Evolutionary conservation across 1,284 basidiomycete species (phyloP), one percentile per base, ranked within the genome.

Genomic region (Peniophora sp.): DNA sequence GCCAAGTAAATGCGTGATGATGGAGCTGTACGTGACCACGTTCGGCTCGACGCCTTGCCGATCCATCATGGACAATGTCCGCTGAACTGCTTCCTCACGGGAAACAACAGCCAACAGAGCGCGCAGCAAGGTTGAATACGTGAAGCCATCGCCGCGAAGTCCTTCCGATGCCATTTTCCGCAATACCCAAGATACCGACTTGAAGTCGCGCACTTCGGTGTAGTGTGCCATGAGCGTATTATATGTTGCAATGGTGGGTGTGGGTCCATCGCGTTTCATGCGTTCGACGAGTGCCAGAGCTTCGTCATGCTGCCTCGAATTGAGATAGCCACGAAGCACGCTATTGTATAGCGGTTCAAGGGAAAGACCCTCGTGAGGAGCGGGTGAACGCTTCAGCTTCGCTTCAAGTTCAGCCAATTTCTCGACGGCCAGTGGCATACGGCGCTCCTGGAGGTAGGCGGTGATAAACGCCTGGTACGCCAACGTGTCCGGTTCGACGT

Each of bases 41-140:
- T 85, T 90, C 20, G 88, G 81, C 56, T 78, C 62, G 27, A 92
- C 68, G n/a, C 83, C 85, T 52, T 87, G 80, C 58, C 77, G 78
- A 55, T 72, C 66, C 90, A 94, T 93, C 51, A 86, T 69, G 45
- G 71, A 68, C 37, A 90, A 64, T 18, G 89, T 75, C 36, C 78
- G 68, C 34, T 76, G 71, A 2, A 79, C 75, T 2, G 88, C 83
- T 57, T 92, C 83, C 24, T 76, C 65, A 48, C 81, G 74, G n/a
- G 80, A 78, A 6, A 78, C 76, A 55, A 79, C 81, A 32, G 88
- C 74, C 51, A 58, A 49, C 12, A 93, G 63, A 1, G 86, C 85
- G 22, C 83, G 79, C 11, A 93, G 79, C 24, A 94, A 74, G 3
- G 83, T 88, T 2, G 90, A 88, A 64, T 84, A 94, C 0, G 85